A percentile compares a stretch with the other conserved stretches of the same genome.
Evolutionary conservation across 78 protist species (phyloP).

Genomic region (Tieghemostelium lacteum): DNA sequence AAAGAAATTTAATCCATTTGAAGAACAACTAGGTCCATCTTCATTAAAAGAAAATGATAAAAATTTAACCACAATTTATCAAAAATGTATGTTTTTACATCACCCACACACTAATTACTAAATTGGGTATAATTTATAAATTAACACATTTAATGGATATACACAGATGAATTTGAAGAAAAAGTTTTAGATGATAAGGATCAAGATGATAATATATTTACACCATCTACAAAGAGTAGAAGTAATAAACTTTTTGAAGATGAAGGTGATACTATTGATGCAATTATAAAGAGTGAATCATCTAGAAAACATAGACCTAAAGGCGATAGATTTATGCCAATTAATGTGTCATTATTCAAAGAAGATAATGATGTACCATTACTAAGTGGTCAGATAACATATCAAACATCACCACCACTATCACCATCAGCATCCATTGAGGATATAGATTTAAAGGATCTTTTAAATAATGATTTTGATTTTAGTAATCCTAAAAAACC

Average conservation of each 20-base stretch:
- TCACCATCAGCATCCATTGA: background rate
- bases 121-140: too few species aligned
- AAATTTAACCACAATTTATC: constrained; percentile 14
- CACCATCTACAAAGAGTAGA: background rate
- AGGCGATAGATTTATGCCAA: too few species aligned
- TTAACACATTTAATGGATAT: too few species aligned
- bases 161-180: background rate
- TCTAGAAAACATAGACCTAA: background rate
- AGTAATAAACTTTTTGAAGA: too few species aligned
- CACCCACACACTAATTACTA: too few species aligned
- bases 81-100: too few species aligned
- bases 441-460: too few species aligned
- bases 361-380: background rate
- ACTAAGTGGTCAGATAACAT: background rate
- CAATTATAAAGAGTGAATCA: background rate
- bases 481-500: too few species aligned
- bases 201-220: background rate
- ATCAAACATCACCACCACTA: background rate
- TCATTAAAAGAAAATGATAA: background rate
- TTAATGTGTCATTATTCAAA: background rate
- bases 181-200: too few species aligned
- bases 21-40: constrained; percentile 3
- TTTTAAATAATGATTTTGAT: background rate
- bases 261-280: background rate
- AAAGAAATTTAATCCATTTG: background rate